phyloP scores from a whole-genome alignment of 2,329 filamentous ascomycete genomes.

The Thelonectria olida region DNA sequence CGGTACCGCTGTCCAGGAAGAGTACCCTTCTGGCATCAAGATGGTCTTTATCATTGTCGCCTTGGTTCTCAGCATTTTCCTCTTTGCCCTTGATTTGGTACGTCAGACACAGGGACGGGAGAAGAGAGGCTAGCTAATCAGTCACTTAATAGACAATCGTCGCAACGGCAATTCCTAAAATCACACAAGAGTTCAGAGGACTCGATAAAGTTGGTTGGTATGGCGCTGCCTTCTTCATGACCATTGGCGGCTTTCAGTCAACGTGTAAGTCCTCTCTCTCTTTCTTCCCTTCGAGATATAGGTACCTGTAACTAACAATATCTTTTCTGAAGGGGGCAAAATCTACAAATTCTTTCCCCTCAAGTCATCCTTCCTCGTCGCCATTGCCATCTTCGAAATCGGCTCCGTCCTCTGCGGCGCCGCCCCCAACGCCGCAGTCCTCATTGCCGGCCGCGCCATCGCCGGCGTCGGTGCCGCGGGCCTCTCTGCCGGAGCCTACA shows the following conservation, averaged over 20 bases:
- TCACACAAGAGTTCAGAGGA: conserved; percentile 61
- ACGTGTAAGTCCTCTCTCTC: conserved; percentile 49
- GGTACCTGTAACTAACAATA: conserved; percentile 29
- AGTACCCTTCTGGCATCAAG: conserved; percentile 50
- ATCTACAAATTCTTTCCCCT: conserved; percentile 61
- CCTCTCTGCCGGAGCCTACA: conserved; percentile 55
- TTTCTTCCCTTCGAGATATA: not conserved
- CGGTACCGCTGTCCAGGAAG: conserved; percentile 33
- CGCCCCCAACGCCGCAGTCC: conserved; percentile 54
- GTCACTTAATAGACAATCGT: conserved; percentile 57
- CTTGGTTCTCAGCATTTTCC: conserved; percentile 57
- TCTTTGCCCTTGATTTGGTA: conserved; percentile 58
- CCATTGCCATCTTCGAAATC: conserved; percentile 62
- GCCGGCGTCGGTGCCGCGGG: conserved; percentile 58
- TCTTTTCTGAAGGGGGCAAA: conserved; percentile 53
- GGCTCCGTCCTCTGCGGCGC: conserved; percentile 61
- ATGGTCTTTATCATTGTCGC: conserved; percentile 56
- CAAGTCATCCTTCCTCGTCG: conserved; percentile 56
- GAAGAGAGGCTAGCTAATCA: no score
- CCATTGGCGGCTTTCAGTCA: conserved; percentile 54
- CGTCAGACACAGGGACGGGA: conserved; percentile 10
- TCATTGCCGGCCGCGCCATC: conserved; percentile 62
- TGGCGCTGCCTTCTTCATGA: conserved; percentile 63
- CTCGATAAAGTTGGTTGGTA: conserved; percentile 68
- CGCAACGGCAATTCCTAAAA: conserved; percentile 64